These are phyloP conservation scores for Globomyces pollinis-pini DNA, from an alignment of 192 early-diverging fungal genomes.

Conservation along the genomic window DNA sequence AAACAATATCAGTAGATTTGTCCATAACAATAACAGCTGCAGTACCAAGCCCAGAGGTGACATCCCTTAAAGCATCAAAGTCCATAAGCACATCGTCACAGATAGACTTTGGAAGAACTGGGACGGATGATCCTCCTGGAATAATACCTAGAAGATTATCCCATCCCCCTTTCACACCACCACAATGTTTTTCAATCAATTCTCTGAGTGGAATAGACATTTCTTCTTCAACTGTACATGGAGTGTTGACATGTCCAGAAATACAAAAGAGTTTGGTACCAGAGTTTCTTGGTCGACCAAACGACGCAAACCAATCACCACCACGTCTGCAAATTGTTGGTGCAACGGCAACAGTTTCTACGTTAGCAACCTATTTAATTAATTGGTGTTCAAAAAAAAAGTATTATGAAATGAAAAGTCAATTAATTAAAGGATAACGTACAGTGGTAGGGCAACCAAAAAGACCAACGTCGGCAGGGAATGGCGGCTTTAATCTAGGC, in stretches of 20 bases:
- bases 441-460: constrained; percentile 97
- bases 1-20: constrained; percentile 91
- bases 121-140: constrained; percentile 94
- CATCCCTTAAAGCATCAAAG: constrained; percentile 94
- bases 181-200: constrained; percentile 90
- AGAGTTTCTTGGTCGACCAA: constrained; percentile 86
- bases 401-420: too few relatives aligned
- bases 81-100: constrained; percentile 96
- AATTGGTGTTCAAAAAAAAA: too few relatives aligned
- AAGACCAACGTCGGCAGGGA: constrained; percentile 96
- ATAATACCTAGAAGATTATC: constrained; percentile 97
- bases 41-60: constrained; percentile 88
- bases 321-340: constrained; percentile 89
- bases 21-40: constrained; percentile 98
- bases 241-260: constrained; percentile 96
- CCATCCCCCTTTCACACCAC: constrained; percentile 96
- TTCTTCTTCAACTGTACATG: constrained; percentile 96
- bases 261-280: constrained; percentile 98
- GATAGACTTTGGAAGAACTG: constrained; percentile 72
- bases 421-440: too few relatives aligned
- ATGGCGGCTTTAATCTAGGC: constrained; percentile 96
- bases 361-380: constrained; percentile 77
- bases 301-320: constrained; percentile 86
- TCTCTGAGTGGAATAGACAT: constrained; percentile 95
- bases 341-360: constrained; percentile 97